Evolutionary conservation across 1,284 basidiomycete species (phyloP), one percentile per base, ranked within the genome.

Genomic region (Crucibulum parvulum): DNA sequence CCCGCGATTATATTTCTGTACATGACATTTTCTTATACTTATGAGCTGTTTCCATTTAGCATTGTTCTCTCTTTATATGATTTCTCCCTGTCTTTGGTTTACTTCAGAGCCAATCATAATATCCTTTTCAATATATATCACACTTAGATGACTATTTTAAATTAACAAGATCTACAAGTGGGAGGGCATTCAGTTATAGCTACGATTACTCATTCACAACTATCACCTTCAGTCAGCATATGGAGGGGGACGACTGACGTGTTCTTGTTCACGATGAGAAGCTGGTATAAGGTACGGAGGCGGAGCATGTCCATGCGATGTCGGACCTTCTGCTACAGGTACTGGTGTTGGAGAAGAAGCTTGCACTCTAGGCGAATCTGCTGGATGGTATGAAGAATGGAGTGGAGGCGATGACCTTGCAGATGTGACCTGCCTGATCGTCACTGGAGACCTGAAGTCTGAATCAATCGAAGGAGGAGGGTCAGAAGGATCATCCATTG

Each of bases 401-500:
- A 75, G 69, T 6, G 77, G 67, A 52, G 78, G 69, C 4, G 79
- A 70, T 53, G 79, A 65, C 39, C 75, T 75, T 18, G 77, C 71
- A 56, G 83, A 80, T 18, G 79, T 80, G 41, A 62, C 57, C 41
- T 81, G 79, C 48, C 76, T 75, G 36, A 81, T 67, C 7, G 73
- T 74, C 18, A 80, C 78, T 13, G 87, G 88, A 7, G 85, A 86
- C 58, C 90, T 81, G 71, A 91, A 93, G 53, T 88, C 90, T 9
- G 90, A 89, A 72, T 93, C 89, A 70, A 94, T 93, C 4, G 87
- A 89, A 13, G 91, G 92, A 3, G 93, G 93, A 35, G 90, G 90
- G 72, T 93, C 90, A 1, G 89, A 89, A 24, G 93, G 93, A 74
- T 95, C 93, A 68, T 94, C 92, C 79, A 93, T 84, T n/a, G 88